phyloP scores from a whole-genome alignment of 129 eudicot species.

The Arctium lappa region DNA sequence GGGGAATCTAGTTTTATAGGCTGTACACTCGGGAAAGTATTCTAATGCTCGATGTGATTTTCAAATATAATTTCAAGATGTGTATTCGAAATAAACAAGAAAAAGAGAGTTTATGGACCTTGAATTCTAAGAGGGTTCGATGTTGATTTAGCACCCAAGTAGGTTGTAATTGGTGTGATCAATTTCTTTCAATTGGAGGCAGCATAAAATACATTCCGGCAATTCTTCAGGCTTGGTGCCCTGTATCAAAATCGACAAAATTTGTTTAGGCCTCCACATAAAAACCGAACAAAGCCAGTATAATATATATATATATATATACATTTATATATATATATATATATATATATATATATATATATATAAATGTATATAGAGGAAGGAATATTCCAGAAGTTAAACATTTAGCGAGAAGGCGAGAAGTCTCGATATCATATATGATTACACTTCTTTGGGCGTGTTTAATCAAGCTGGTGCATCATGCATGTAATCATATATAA shows the following conservation, averaged over 20 bases:
- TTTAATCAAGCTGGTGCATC: too few species aligned
- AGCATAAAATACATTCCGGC: slow-evolving; percentile 81
- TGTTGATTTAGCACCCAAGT: slow-evolving; percentile 44
- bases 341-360: too few species aligned
- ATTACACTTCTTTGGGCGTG: too few species aligned
- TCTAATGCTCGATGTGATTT: slow-evolving; percentile 17
- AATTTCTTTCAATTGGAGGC: slow-evolving; percentile 74
- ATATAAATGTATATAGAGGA: too few species aligned
- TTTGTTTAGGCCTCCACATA: background rate
- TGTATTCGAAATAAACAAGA: slow-evolving; percentile 5
- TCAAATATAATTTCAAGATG: background rate
- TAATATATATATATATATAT: background rate
- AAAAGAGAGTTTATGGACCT: slow-evolving; percentile 12
- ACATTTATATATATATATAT: too few species aligned
- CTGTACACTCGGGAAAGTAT: slow-evolving; percentile 32
- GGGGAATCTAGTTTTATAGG: background rate
- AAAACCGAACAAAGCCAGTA: background rate
- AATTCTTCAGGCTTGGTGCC: slow-evolving; percentile 86
- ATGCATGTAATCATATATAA: too few species aligned
- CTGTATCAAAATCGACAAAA: slow-evolving; percentile 43
- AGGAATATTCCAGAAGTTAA: too few species aligned
- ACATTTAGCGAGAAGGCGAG: too few species aligned
- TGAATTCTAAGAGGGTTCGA: slow-evolving; percentile 4
- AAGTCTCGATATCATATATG: too few species aligned
- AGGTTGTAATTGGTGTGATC: slow-evolving; percentile 55